Base-by-base conservation (phyloP, 257 asterid species). In the Solanum okadae region DNA sequence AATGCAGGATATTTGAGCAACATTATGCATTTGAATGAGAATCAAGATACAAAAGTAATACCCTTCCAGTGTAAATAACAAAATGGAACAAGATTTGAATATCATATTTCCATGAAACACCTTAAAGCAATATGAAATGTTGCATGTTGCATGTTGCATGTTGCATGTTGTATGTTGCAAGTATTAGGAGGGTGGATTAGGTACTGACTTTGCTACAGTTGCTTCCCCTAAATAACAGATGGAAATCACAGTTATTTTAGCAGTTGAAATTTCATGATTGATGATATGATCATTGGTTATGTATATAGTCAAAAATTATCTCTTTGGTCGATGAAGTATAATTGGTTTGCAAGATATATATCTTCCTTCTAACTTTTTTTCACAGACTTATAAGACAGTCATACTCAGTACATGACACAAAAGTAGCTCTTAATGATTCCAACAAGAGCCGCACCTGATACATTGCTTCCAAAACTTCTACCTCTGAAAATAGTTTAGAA, bases 391-490 rank as follows among this genome's bases (percentile, higher is more conserved):
- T 9, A 34, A 79, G 40, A 79, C 65, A 5, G 10, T 8, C 85
- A 46, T 35, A 81, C 27, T 44, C 25, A 12, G 35, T 29, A 59
- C 72, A 86, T 71, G 40, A 42, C 72, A 71, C n/a, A 71, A 86
- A 34, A 70, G 59, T n/a, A 86, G 49, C 33, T 31, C 83, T 29
- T 71, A 71, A 42, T 1, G 56, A 44, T 83, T 84, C 63, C 6
- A 25, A 8, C 34, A 33, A 38, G 34, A 18, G 40, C 35, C 37
- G 63, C 88, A 97, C 99, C 98, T 97, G 98, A 92, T 96, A 92
- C 97, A 94, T 90, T 84, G 93, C 94, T 61, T 91, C 94, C 89
- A 97, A 88, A 86, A 93, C 94, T 90, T 95, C 96, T 44, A 88
- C 90, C 89, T 95, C 98, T 0, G 95, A 91, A 84, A 88, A 95